Evolutionary conservation across 257 asterid genomes (phyloP), one percentile per base, ranked within the genome.

Genomic region (Solanum lignicaule): DNA sequence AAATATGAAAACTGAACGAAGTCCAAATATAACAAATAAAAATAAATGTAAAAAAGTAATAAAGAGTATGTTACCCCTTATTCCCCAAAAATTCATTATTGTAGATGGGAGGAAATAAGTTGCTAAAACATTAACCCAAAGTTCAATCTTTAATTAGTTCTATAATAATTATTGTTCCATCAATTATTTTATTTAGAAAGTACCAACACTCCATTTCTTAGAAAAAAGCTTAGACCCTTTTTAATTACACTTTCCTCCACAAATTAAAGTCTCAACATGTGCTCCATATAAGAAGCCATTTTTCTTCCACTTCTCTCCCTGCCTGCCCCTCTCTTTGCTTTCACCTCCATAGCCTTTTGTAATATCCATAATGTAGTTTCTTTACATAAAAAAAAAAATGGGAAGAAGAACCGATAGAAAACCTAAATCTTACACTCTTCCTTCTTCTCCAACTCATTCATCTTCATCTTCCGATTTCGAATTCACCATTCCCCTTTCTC

Each of bases 371-470:
- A 91, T 90, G 92, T 88, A 86, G 88, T 81, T 41, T 87, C 5
- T 66, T 41, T 38, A 76, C 48, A 81, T 52, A 38, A 83, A 27
- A 69, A 95, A n/a, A 16, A 94, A 5, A 94, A 58, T 95, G 98
- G 95, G 96, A 87, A 89, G 94, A 90, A 90, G 93, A 94, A 89
- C 83, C 8, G 88, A 91, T 91, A 89, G 86, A 79, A 35, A 89
- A 88, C 71, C 93, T 87, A 92, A 91, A 75, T 93, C 98, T 11
- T 94, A 95, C 90, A 96, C 99, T 83, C 95, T 94, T 66, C 98
- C 99, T 7, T 96, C 99, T 39, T 94, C 99, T 32, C 98, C 98
- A 36, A 93, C 96, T 46, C 98, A 94, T 90, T 96, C 98, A 29
- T 91, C 94, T 6, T 94, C 98, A 65, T 93, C 98, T 73, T 95